phyloP scores from a whole-genome alignment of 768 basidiomycete genomes.

The Peribolospora baueri region DNA sequence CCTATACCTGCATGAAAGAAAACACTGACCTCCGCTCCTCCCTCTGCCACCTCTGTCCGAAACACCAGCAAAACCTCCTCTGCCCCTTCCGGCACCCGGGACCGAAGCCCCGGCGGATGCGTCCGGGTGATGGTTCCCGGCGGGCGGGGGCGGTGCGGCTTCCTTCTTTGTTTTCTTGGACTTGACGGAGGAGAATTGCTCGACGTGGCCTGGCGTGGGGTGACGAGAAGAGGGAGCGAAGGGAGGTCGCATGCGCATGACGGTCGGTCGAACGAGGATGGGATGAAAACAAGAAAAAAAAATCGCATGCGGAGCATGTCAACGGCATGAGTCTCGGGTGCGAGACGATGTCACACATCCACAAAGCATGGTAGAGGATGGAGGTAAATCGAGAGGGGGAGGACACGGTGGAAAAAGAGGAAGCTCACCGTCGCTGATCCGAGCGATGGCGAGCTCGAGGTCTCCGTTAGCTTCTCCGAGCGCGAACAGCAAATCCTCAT shows the following conservation, averaged over 20 bases:
- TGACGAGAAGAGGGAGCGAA: not conserved
- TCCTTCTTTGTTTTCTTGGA: conserved; percentile 12
- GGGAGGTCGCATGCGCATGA: not conserved
- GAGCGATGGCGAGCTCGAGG: conserved; percentile 8
- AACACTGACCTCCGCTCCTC: not conserved
- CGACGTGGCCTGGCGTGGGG: conserved; percentile 7
- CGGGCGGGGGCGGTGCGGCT: not conserved
- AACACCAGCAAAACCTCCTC: not conserved
- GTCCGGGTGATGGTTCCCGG: too few relatives aligned
- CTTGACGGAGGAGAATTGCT: conserved; percentile 12
- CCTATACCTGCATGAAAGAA: not conserved
- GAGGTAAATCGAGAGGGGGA: not conserved
- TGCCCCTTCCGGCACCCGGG: not conserved
- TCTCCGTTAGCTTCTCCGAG: conserved; percentile 12
- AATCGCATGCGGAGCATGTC: too few relatives aligned
- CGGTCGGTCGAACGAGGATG: not conserved
- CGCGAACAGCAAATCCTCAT: conserved; percentile 7
- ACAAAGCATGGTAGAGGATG: not conserved
- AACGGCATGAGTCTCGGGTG: too few relatives aligned
- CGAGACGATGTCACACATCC: not conserved
- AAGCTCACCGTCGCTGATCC: conserved; percentile 10
- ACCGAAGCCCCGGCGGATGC: not conserved
- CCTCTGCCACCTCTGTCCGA: not conserved
- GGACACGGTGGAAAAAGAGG: not conserved
- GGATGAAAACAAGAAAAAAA: too few relatives aligned